Percentiles rank a stretch among this genome's conserved stretches.
These are phyloP conservation scores for Fragilariopsis cylindrus DNA, from an alignment of 108 stramenopile species.

Conservation along the genomic window DNA sequence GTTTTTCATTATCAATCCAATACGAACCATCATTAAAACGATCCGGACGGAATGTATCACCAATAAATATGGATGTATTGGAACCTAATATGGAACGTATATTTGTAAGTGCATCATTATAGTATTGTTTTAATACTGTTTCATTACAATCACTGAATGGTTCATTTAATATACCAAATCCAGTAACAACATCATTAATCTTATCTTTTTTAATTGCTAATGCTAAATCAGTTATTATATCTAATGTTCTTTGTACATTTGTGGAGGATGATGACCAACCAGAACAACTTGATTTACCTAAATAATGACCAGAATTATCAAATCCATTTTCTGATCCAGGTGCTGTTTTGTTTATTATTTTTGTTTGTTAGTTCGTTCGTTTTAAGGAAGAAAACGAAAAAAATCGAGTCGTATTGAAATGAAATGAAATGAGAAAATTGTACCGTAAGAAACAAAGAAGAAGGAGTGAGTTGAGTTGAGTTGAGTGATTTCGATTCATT, in stretches of 20 bases:
- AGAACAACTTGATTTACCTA: slow-evolving; percentile 34
- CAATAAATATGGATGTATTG: slow-evolving; percentile 48
- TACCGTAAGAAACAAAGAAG: too few species aligned
- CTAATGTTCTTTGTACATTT: slow-evolving; percentile 55
- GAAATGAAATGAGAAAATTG: too few species aligned
- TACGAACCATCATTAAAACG: slow-evolving; percentile 52
- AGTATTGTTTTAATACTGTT: slow-evolving; percentile 46
- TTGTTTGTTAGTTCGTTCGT: too few species aligned
- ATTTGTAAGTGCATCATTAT: slow-evolving; percentile 44
- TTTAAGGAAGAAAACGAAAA: neutral
- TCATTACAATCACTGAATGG: slow-evolving; percentile 52
- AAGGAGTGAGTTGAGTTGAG: too few species aligned
- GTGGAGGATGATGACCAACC: slow-evolving; percentile 40
- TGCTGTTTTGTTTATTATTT: slow-evolving; percentile 12
- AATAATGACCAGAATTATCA: slow-evolving; percentile 60
- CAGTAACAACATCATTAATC: slow-evolving; percentile 59
- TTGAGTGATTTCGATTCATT: too few species aligned
- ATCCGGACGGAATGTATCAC: slow-evolving; percentile 53
- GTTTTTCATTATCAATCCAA: slow-evolving; percentile 39
- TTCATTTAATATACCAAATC: slow-evolving; percentile 82
- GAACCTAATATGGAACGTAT: slow-evolving; percentile 45
- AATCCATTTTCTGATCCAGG: slow-evolving; percentile 78
- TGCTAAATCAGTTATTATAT: slow-evolving; percentile 47
- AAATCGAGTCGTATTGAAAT: too few species aligned
- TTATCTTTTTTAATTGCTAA: slow-evolving; percentile 42